These are phyloP conservation scores for Quillaja saponaria DNA, from an alignment of 306 rosid genomes.

Conservation along the genomic window DNA sequence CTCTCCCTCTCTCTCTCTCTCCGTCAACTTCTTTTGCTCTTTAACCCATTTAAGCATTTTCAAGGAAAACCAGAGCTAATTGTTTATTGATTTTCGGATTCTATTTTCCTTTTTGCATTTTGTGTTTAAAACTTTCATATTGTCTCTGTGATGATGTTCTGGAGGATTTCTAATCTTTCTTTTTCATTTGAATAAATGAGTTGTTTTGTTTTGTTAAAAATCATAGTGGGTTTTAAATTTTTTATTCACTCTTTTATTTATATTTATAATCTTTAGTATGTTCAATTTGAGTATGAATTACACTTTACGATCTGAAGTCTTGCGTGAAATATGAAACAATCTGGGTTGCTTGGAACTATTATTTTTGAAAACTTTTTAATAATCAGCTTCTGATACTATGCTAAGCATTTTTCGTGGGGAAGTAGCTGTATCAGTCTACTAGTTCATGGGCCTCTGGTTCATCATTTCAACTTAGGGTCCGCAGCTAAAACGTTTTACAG, in stretches of 20 bases:
- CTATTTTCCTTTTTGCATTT: slow-evolving; percentile 23
- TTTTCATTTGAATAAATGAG: background rate
- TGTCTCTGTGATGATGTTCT: slow-evolving; percentile 12
- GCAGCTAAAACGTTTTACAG: background rate
- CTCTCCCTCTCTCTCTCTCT: slow-evolving; percentile 3
- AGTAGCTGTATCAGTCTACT: no score
- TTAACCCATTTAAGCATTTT: background rate
- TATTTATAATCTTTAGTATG: slow-evolving; percentile 19
- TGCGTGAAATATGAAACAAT: background rate
- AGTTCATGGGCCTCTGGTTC: slow-evolving; percentile 13
- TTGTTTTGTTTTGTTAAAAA: background rate
- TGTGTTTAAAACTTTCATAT: slow-evolving; percentile 20
- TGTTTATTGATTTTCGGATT: slow-evolving; percentile 5
- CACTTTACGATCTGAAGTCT: slow-evolving; percentile 16
- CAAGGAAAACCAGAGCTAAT: background rate
- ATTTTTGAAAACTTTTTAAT: no score
- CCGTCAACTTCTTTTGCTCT: slow-evolving; percentile 3
- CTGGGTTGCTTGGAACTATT: no score
- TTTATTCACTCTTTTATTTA: slow-evolving; percentile 14
- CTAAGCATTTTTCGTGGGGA: no score
- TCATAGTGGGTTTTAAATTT: background rate
- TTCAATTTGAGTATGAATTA: slow-evolving; percentile 15
- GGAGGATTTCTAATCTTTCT: background rate
- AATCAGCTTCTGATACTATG: no score
- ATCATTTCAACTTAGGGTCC: slow-evolving; percentile 10